These are phyloP conservation scores for Peronospora farinosa DNA, from an alignment of 352 stramenopile genomes.

Conservation along the genomic window DNA sequence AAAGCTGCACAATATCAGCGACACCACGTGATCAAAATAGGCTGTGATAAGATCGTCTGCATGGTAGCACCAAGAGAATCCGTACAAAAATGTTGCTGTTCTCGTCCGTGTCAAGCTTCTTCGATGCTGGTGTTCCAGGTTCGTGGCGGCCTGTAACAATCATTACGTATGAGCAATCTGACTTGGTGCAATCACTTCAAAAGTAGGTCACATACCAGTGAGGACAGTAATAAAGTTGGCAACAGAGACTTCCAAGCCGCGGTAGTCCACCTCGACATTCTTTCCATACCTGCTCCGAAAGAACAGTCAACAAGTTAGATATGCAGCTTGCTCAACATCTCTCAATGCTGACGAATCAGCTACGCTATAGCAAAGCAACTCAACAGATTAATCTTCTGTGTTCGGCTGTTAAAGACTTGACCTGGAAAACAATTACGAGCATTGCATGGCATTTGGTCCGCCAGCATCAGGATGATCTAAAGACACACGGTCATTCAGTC, in stretches of 20 bases:
- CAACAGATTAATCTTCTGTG: conserved; percentile 86
- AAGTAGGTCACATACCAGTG: conserved; percentile 41
- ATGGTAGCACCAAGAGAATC: not conserved
- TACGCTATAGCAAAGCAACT: not conserved
- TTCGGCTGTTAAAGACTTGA: conserved; percentile 86
- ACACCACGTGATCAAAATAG: conserved; percentile 13
- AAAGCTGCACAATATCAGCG: conserved; percentile 44
- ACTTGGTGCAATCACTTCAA: not conserved
- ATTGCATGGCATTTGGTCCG: conserved; percentile 94
- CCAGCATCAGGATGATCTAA: conserved; percentile 94
- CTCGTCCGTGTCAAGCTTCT: conserved; percentile 84
- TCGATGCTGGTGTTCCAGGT: conserved; percentile 82
- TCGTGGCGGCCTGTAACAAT: conserved; percentile 66
- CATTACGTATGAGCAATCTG: not conserved
- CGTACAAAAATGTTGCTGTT: conserved; percentile 87
- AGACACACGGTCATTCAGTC: not conserved
- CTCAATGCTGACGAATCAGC: not conserved
- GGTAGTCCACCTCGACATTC: conserved; percentile 92
- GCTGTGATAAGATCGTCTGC: conserved; percentile 34
- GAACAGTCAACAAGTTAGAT: not conserved
- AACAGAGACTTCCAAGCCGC: conserved; percentile 93
- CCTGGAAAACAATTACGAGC: conserved; percentile 86
- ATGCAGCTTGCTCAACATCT: not conserved
- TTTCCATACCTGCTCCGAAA: conserved; percentile 66
- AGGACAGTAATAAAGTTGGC: conserved; percentile 95